phyloP scores from a whole-genome alignment of 2,329 filamentous ascomycete genomes.

The Nemania sp. region DNA sequence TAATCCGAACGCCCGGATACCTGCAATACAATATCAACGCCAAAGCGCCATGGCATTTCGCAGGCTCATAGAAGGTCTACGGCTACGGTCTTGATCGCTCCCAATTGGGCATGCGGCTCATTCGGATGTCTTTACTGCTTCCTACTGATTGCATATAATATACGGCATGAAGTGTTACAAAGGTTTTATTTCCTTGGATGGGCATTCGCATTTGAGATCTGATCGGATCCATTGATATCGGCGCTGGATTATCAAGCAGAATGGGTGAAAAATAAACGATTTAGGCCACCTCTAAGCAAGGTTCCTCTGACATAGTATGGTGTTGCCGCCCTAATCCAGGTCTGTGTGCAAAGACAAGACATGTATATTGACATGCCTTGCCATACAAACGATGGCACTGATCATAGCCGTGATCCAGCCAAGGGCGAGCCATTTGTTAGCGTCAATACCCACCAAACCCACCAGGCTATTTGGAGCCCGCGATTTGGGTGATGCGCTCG shows the following conservation, averaged over 20 bases:
- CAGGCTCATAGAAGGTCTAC: too few species aligned
- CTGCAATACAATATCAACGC: too few species aligned
- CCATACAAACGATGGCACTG: not conserved
- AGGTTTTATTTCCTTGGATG: not conserved
- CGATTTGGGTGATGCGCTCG: conserved; percentile 1
- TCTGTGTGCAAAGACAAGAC: too few species aligned
- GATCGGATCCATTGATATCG: not conserved
- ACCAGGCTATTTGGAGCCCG: not conserved
- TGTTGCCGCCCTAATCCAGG: too few species aligned
- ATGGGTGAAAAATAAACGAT: not conserved
- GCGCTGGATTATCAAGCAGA: not conserved
- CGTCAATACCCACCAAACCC: conserved; percentile 2
- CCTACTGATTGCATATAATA: not conserved
- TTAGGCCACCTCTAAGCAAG: not conserved
- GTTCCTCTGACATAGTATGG: too few species aligned
- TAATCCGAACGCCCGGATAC: too few species aligned
- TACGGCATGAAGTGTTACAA: conserved; percentile 4
- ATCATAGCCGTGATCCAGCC: not conserved
- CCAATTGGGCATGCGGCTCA: not conserved
- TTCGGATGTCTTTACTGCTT: not conserved
- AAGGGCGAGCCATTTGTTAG: too few species aligned
- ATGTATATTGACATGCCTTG: not conserved
- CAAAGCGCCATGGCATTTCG: too few species aligned
- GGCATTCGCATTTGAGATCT: not conserved
- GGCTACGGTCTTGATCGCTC: not conserved